These are phyloP conservation scores for Waltergamsia citrina DNA, from an alignment of 2,329 filamentous ascomycete genomes.

Conservation along the genomic window DNA sequence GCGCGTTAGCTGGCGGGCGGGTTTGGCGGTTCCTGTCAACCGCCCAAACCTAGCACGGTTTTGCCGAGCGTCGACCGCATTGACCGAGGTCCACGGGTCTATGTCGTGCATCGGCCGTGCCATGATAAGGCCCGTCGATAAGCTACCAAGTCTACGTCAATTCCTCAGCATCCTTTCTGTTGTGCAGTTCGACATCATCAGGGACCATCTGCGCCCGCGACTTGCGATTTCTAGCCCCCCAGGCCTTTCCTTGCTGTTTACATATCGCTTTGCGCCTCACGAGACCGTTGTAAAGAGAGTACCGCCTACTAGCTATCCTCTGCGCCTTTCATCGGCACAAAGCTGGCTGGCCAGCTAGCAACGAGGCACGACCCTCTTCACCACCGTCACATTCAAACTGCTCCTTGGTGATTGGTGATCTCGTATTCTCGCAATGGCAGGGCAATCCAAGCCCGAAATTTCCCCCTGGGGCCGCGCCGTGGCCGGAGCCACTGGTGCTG, in stretches of 20 bases:
- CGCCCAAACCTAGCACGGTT: slow-evolving; percentile 1
- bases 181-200: background rate
- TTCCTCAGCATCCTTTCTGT: background rate
- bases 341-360: background rate
- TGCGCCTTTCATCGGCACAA: background rate
- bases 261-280: too few relatives aligned
- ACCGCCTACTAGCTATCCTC: background rate
- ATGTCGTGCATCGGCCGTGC: too few relatives aligned
- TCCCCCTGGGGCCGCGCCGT: slow-evolving; percentile 91
- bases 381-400: too few relatives aligned
- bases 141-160: background rate
- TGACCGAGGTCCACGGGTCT: slow-evolving; percentile 5
- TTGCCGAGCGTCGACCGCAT: slow-evolving; percentile 4
- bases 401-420: too few relatives aligned
- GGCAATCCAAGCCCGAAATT: slow-evolving; percentile 57
- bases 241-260: too few relatives aligned
- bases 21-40: background rate
- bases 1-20: background rate
- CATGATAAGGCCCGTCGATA: slow-evolving; percentile 3
- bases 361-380: too few relatives aligned
- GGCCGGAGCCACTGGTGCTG: slow-evolving; percentile 85
- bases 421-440: slow-evolving; percentile 3
- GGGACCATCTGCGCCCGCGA: background rate
- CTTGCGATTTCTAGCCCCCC: too few relatives aligned
- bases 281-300: too few relatives aligned